Percentiles rank a stretch among this genome's conserved stretches.
Evolutionary conservation across 2,329 filamentous ascomycete species (phyloP).

Genomic region (Fusarium coffeatum): DNA sequence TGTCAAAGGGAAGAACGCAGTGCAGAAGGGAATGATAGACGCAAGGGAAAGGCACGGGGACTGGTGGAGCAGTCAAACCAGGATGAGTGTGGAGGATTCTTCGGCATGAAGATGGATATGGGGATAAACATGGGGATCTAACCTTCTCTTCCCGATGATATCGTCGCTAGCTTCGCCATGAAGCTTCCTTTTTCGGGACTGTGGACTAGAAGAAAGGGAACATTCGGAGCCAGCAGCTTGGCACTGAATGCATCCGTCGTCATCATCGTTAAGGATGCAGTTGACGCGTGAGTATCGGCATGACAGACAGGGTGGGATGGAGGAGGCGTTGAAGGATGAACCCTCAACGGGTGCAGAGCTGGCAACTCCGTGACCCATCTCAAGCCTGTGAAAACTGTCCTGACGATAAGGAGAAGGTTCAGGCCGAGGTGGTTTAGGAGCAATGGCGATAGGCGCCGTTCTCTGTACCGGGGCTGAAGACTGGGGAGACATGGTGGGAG

Average conservation of each 20-base stretch:
- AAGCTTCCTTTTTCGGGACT: constrained; percentile 82
- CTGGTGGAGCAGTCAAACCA: constrained; percentile 32
- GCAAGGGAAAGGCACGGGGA: constrained; percentile 34
- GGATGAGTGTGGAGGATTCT: constrained; percentile 34
- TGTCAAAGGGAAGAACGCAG: constrained; percentile 34
- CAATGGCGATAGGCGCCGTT: constrained; percentile 74
- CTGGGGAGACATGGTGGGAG: constrained; percentile 62
- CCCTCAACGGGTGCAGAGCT: constrained; percentile 62
- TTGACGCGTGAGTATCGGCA: constrained; percentile 79
- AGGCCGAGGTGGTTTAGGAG: constrained; percentile 66
- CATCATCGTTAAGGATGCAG: constrained; percentile 81
- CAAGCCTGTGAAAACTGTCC: constrained; percentile 60
- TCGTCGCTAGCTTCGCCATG: constrained; percentile 72
- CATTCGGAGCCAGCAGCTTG: constrained; percentile 82
- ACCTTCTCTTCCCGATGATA: constrained; percentile 76
- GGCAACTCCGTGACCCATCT: constrained; percentile 62
- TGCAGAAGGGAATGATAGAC: constrained; percentile 38
- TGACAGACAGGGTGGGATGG: constrained; percentile 73
- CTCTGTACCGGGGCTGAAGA: constrained; percentile 62
- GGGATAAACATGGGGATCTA: constrained; percentile 51
- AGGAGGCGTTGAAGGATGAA: constrained; percentile 55
- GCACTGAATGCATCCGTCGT: constrained; percentile 80
- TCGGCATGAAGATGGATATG: constrained; percentile 28
- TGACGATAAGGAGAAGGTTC: constrained; percentile 59
- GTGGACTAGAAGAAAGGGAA: constrained; percentile 80